These are phyloP conservation scores for Massarina eburnea DNA, from an alignment of 2,329 filamentous ascomycete species.

Conservation along the genomic window DNA sequence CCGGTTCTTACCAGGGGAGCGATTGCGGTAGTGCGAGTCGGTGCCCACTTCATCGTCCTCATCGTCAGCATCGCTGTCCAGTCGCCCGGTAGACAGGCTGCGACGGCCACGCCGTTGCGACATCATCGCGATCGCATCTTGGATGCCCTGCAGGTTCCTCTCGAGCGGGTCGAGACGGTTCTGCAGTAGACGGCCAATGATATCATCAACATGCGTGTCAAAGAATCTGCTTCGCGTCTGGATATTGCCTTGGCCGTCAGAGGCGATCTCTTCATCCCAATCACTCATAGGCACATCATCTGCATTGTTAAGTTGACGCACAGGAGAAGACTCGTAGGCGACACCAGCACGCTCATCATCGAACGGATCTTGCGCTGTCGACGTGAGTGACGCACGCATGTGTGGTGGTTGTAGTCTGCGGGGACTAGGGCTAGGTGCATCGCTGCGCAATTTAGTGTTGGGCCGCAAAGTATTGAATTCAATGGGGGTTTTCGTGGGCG, in stretches of 20 bases:
- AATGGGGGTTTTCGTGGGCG: constrained; percentile 34
- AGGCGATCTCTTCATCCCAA: constrained; percentile 86
- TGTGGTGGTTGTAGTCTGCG: constrained; percentile 49
- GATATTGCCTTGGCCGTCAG: constrained; percentile 74
- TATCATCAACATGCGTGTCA: constrained; percentile 82
- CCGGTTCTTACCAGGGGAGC: constrained; percentile 77
- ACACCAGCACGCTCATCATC: constrained; percentile 63
- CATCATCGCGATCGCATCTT: constrained; percentile 65
- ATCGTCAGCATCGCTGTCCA: constrained; percentile 90
- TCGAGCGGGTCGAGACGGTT: constrained; percentile 80
- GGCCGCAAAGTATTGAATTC: constrained; percentile 39
- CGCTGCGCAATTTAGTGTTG: constrained; percentile 58
- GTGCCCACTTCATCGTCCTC: constrained; percentile 74
- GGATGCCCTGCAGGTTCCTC: constrained; percentile 73
- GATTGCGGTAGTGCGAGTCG: constrained; percentile 60
- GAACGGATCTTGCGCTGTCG: constrained; percentile 56
- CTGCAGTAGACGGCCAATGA: constrained; percentile 77
- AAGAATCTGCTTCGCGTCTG: constrained; percentile 84
- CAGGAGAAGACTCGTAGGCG: constrained; percentile 55
- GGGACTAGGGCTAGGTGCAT: constrained; percentile 74
- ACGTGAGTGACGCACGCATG: constrained; percentile 37
- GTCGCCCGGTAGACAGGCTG: constrained; percentile 67
- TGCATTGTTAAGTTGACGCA: constrained; percentile 65
- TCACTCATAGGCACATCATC: constrained; percentile 75
- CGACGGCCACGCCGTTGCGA: constrained; percentile 61